phyloP scores from a whole-genome alignment of 768 basidiomycete species.

The Suillus plorans region DNA sequence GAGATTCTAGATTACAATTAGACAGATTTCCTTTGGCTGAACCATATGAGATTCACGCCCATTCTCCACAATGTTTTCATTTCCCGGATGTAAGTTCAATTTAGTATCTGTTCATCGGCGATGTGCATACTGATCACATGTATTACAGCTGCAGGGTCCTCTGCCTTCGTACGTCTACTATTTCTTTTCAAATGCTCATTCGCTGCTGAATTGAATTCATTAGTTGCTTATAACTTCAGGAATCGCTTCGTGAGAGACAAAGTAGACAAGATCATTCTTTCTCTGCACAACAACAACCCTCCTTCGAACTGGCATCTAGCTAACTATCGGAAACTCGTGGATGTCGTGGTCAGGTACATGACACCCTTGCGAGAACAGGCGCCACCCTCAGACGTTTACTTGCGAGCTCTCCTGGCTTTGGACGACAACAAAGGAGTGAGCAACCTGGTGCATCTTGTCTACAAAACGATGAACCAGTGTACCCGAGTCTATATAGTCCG shows the following conservation, averaged over 20 bases:
- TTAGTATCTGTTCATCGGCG: background rate
- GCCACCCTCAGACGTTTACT: slow-evolving; percentile 7
- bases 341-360: slow-evolving; percentile 6
- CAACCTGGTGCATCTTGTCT: slow-evolving; percentile 27
- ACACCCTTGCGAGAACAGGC: background rate
- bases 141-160: slow-evolving; percentile 45
- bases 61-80: slow-evolving; percentile 39
- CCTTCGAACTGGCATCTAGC: slow-evolving; percentile 4
- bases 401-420: slow-evolving; percentile 17
- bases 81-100: slow-evolving; percentile 45
- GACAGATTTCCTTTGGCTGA: slow-evolving; percentile 6
- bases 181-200: background rate
- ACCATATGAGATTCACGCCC: slow-evolving; percentile 14
- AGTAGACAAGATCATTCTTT: slow-evolving; percentile 12
- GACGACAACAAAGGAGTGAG: slow-evolving; percentile 14
- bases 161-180: slow-evolving; percentile 42
- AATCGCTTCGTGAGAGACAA: slow-evolving; percentile 1
- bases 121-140: slow-evolving; percentile 1
- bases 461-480: slow-evolving; percentile 6
- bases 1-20: background rate
- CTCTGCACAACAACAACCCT: slow-evolving; percentile 5
- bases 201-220: background rate
- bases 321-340: slow-evolving; percentile 13
- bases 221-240: slow-evolving; percentile 36
- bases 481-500: slow-evolving; percentile 16